A percentile compares a stretch with the other conserved stretches of the same genome.
Evolutionary conservation across 306 rosid species (phyloP).

Genomic region (Pyrus betulifolia): DNA sequence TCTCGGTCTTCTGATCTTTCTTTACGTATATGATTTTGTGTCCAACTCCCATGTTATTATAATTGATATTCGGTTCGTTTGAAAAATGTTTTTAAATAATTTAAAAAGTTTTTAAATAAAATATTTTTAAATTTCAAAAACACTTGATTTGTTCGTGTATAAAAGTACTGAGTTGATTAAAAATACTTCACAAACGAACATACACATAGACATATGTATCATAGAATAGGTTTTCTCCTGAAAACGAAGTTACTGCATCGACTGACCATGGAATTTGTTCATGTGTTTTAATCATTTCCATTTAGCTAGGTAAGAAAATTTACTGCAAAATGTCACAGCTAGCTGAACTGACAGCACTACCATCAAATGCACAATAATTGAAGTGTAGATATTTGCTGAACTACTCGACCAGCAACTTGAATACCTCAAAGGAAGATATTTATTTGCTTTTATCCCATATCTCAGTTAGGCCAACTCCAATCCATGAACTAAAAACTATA

Average conservation of each 20-base stretch:
- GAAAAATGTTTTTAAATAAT: no score
- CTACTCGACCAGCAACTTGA: not conserved
- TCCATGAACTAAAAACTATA: no score
- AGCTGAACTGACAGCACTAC: not conserved
- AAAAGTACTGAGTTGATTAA: no score
- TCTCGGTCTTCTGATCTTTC: no score
- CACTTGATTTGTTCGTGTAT: fast-evolving
- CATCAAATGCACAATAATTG: constrained; percentile 5
- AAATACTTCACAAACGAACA: no score
- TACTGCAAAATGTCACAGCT: not conserved
- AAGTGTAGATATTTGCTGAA: not conserved
- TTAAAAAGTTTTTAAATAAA: fast-evolving
- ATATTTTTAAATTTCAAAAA: no score
- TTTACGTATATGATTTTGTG: no score
- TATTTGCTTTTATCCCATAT: not conserved
- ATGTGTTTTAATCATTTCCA: not conserved
- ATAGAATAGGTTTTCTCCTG: not conserved
- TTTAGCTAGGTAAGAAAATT: not conserved
- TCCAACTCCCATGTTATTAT: no score
- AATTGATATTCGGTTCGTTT: no score
- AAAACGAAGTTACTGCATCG: not conserved
- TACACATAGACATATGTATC: no score
- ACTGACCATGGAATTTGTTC: not conserved
- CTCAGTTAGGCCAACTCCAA: not conserved
- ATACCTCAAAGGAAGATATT: not conserved